Conservation (phyloP, 1,284 basidiomycete genomes). For the Tylopilus sp. region DNA sequence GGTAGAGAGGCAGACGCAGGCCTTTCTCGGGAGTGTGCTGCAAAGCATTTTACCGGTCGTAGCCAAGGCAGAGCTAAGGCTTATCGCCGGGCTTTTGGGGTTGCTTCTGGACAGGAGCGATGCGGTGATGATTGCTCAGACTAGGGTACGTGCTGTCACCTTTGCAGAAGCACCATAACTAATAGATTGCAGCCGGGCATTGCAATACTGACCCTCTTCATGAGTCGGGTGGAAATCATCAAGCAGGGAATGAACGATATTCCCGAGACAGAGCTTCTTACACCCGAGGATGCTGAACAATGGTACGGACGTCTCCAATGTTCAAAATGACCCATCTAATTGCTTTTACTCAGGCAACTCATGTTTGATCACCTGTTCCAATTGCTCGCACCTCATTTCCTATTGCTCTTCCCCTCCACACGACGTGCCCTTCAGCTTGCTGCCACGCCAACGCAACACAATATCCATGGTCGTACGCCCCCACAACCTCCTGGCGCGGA, state of each 20-base stretch:
- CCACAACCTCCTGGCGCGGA: conserved; percentile 70
- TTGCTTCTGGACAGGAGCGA: conserved; percentile 84
- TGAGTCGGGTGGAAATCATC: conserved; percentile 90
- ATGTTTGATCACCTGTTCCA: conserved; percentile 86
- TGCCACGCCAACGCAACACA: conserved; percentile 38
- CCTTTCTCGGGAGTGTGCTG: conserved; percentile 83
- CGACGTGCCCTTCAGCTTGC: conserved; percentile 56
- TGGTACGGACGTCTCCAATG: conserved; percentile 54
- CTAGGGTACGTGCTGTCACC: conserved; percentile 58
- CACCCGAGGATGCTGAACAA: conserved; percentile 76
- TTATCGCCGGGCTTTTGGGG: conserved; percentile 86
- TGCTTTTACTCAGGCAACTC: conserved; percentile 57
- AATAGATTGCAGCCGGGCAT: conserved; percentile 74
- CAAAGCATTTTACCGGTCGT: conserved; percentile 85
- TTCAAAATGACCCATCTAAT: background rate
- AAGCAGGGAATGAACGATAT: conserved; percentile 65
- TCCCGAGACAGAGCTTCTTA: conserved; percentile 56
- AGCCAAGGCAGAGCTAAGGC: conserved; percentile 72
- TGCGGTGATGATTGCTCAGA: conserved; percentile 67
- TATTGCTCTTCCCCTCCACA: conserved; percentile 87
- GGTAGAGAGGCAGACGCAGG: conserved; percentile 84
- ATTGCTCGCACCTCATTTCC: conserved; percentile 72
- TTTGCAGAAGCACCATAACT: background rate
- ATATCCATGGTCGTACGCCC: conserved; percentile 23
- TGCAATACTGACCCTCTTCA: conserved; percentile 87